A percentile compares a stretch with the other conserved stretches of the same genome.
Evolutionary conservation across 257 asterid species (phyloP).

Genomic region (Cynanchum wilfordii): DNA sequence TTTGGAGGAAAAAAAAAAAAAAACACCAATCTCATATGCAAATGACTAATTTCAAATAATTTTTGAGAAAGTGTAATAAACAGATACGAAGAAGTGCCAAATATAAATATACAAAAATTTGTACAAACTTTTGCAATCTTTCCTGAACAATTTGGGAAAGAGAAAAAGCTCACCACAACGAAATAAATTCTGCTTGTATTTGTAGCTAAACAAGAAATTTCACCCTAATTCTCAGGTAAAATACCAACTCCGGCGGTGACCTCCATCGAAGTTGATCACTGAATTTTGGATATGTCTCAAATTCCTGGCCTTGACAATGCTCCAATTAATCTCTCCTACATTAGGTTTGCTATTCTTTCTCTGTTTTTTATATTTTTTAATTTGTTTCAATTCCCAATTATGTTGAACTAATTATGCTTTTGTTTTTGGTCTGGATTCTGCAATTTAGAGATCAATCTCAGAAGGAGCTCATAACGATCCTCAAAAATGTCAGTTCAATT

Average conservation of each 20-base stretch:
- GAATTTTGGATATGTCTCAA: slow-evolving; percentile 43
- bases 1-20: no score
- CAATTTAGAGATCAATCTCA: slow-evolving; percentile 66
- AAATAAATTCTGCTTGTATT: no score
- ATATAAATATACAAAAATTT: no score
- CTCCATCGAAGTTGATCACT: background rate
- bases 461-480: slow-evolving; percentile 63
- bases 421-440: slow-evolving; percentile 6
- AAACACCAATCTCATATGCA: no score
- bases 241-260: background rate
- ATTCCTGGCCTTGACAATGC: slow-evolving; percentile 86
- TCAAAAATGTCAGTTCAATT: slow-evolving; percentile 59
- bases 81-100: no score
- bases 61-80: no score
- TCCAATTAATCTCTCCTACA: slow-evolving; percentile 67
- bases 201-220: no score
- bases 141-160: no score
- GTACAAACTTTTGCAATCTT: no score
- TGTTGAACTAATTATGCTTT: background rate
- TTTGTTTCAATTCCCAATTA: background rate
- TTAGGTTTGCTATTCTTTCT: slow-evolving; percentile 39
- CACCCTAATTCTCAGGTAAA: background rate
- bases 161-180: no score
- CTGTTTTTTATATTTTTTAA: background rate
- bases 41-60: no score